Percentiles rank a stretch among this genome's conserved stretches.
These are phyloP conservation scores for Neoboletus brunneissimus DNA, from an alignment of 768 basidiomycete species.

Conservation along the genomic window DNA sequence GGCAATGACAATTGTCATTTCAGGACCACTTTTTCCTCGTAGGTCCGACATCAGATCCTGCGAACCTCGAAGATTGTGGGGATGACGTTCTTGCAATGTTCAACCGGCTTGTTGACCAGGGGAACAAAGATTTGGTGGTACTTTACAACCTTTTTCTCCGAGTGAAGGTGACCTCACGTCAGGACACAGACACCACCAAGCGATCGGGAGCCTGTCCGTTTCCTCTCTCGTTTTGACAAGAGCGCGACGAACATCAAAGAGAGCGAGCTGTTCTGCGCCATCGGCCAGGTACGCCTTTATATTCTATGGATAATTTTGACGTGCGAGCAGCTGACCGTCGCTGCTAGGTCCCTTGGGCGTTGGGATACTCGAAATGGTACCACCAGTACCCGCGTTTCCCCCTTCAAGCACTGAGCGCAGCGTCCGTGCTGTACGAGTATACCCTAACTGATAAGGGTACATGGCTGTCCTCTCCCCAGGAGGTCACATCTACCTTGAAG, in stretches of 20 bases:
- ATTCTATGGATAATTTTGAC: not conserved
- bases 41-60: constrained; percentile 48
- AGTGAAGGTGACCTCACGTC: not conserved
- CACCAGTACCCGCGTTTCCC: constrained; percentile 57
- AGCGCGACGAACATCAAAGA: constrained; percentile 61
- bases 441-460: constrained; percentile 52
- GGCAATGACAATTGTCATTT: not conserved
- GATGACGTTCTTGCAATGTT: constrained; percentile 40
- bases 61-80: constrained; percentile 35
- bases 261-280: constrained; percentile 44
- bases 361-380: constrained; percentile 53
- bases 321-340: not conserved
- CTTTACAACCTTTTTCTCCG: constrained; percentile 1
- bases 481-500: constrained; percentile 32
- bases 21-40: constrained; percentile 53
- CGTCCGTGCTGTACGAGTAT: constrained; percentile 48
- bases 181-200: constrained; percentile 26
- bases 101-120: constrained; percentile 43
- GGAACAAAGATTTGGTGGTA: constrained; percentile 44
- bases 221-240: constrained; percentile 56
- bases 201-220: constrained; percentile 40
- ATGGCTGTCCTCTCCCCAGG: constrained; percentile 41
- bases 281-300: constrained; percentile 42
- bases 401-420: constrained; percentile 45
- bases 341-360: constrained; percentile 51